phyloP scores from a whole-genome alignment of 192 early-diverging fungal genomes.

The Cetraspora pellucida region DNA sequence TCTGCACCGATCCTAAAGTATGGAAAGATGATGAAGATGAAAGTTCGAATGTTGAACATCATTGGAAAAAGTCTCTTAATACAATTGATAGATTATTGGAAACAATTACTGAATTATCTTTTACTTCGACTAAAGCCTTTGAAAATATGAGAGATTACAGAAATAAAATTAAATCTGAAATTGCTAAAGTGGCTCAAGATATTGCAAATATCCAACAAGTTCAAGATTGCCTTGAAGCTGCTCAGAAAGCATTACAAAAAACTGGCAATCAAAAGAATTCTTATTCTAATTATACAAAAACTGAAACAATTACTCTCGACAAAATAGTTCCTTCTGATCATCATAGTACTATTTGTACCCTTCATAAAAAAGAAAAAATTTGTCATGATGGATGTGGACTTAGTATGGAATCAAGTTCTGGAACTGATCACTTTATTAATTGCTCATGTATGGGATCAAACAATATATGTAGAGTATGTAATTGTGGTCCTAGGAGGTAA shows the following conservation, averaged over 20 bases:
- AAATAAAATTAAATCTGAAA: slow-evolving; percentile 8
- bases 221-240: background rate
- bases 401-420: background rate
- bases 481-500: slow-evolving; percentile 23
- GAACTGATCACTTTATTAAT: background rate
- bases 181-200: background rate
- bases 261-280: background rate
- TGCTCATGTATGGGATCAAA: background rate
- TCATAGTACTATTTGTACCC: slow-evolving; percentile 1
- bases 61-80: background rate
- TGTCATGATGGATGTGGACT: slow-evolving; percentile 6
- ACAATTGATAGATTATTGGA: slow-evolving; percentile 3
- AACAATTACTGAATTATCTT: background rate
- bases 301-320: background rate
- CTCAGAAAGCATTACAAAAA: slow-evolving; percentile 3
- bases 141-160: background rate
- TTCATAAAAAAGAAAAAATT: background rate
- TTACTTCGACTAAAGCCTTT: background rate
- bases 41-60: background rate
- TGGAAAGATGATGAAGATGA: background rate
- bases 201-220: slow-evolving; percentile 12
- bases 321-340: background rate
- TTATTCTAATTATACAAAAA: slow-evolving; percentile 10
- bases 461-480: background rate
- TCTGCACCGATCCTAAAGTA: background rate